Evolutionary conservation across 495 filamentous ascomycete genomes (phyloP).

Genomic region (Neurospora discreta): DNA sequence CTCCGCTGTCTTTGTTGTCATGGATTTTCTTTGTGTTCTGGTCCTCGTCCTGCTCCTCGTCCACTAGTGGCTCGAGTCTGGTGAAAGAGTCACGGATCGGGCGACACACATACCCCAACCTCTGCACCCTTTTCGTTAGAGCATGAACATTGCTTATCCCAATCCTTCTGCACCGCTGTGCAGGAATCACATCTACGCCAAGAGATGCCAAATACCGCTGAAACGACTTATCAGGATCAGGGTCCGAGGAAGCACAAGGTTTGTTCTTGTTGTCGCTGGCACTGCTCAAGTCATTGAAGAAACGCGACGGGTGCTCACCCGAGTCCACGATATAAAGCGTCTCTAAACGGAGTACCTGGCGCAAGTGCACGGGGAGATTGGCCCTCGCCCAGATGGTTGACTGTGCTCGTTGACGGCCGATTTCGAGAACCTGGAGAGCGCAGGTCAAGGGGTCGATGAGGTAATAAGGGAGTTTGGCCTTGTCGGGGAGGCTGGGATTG

Average conservation of each 20-base stretch:
- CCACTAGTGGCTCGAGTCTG: background rate
- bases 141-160: background rate
- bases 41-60: background rate
- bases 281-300: background rate
- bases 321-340: background rate
- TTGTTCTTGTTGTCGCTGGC: background rate
- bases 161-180: background rate
- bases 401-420: background rate
- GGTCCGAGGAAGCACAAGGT: background rate
- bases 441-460: background rate
- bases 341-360: background rate
- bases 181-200: background rate
- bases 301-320: background rate
- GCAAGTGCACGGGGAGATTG: background rate
- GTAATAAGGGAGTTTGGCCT: background rate
- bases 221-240: background rate
- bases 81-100: background rate
- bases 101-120: background rate
- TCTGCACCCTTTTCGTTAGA: background rate
- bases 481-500: background rate
- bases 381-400: background rate
- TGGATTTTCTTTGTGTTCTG: background rate
- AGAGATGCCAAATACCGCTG: background rate
- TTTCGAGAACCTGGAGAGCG: background rate
- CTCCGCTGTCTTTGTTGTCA: background rate